phyloP scores from a whole-genome alignment of 768 basidiomycete genomes.

The Phylloporus sp. region DNA sequence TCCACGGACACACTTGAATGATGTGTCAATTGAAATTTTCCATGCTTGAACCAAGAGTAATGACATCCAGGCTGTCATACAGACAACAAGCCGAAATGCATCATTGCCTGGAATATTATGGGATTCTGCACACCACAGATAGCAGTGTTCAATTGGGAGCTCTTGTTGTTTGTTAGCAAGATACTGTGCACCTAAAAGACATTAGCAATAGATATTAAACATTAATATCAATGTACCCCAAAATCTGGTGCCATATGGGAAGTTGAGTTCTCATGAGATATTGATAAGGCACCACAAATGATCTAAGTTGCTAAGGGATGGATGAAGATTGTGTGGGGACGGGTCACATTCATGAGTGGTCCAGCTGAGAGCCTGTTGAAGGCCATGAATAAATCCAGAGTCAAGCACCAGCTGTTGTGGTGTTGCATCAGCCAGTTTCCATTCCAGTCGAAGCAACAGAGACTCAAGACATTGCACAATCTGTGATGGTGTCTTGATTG shows the following conservation, averaged over 20 bases:
- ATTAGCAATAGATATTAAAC: no score
- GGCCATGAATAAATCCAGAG: background rate
- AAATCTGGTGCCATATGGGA: background rate
- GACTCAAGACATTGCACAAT: background rate
- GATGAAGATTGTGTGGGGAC: background rate
- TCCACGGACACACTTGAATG: background rate
- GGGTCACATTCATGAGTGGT: background rate
- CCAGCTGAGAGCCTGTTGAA: background rate
- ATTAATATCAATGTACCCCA: no score
- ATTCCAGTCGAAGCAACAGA: background rate
- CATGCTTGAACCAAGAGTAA: background rate
- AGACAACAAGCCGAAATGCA: background rate
- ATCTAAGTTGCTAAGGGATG: background rate
- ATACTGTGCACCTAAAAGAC: background rate
- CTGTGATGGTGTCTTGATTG: background rate
- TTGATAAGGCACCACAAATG: no score
- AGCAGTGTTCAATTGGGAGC: background rate
- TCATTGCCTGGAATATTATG: background rate
- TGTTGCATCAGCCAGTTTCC: constrained; percentile 1
- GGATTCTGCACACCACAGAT: background rate
- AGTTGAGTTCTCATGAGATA: no score
- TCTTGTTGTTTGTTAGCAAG: background rate
- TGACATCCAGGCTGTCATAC: background rate
- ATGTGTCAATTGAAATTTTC: background rate
- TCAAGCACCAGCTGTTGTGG: background rate